Base-by-base conservation (phyloP, 2,329 filamentous ascomycete species). In the Exophiala oligosperma region DNA sequence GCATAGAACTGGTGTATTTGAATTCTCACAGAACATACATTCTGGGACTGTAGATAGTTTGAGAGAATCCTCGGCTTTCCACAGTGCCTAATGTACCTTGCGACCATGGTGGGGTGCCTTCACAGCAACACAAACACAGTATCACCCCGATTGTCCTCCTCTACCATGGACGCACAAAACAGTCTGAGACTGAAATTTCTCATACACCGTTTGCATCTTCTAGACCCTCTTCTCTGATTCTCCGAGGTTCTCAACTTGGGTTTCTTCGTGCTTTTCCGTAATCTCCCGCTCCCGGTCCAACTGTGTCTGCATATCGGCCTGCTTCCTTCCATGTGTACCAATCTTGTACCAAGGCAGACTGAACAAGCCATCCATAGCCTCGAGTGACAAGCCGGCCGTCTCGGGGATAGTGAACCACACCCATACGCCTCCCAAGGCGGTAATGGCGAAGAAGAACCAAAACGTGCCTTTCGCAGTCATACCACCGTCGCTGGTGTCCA, bases 331-430 rank as follows among this genome's bases (percentile, higher is more conserved):
- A 26, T 56, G 56, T 14, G 49, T 35, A 14, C 90, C 89, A 64
- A 93, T 91, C 71, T 83, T 81, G 71, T 89, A 85, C 89, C 89
- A 92, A 0, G 86, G 86, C 49, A 91, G 76, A 51, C 81, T 82
- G 68, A 92, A 92, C 62, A 92, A 77, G 26, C 80, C 77, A 68
- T 92, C 87, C 82, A 92, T 90, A 63, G 79, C 84, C 76, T 76
- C 74, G 3, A 76, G 64, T 3, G 72, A 76, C 46, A 77, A 76
- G 21, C 88, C 88, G 0, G 82, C 81, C 0, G 87, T 90, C 77
- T 92, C 89, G 0, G 89, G 89, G 1, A 92, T 81, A 61, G 81
- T 87, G 72, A 90, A 82, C 78, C 80, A 89, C 2, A 88, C 88
- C 86, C 87, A 92, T 2, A 81, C 32, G 2, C 87, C 83, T 28